Evolutionary conservation across 2,329 filamentous ascomycete genomes (phyloP).

Genomic region (Xylaria sp.): DNA sequence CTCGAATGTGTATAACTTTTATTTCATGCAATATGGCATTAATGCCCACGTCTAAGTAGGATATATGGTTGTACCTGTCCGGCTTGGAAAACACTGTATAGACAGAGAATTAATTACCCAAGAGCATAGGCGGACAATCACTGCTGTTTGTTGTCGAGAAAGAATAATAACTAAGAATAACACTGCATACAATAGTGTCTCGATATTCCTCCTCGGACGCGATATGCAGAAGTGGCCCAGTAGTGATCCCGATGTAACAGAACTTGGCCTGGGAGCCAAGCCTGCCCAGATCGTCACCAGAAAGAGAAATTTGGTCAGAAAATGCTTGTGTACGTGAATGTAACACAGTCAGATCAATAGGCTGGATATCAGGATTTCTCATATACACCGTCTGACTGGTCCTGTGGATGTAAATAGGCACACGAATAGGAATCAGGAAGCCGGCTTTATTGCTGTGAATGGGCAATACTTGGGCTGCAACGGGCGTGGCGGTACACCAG

Average conservation of each 20-base stretch:
- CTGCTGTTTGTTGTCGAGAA: not conserved
- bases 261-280: constrained; percentile 13
- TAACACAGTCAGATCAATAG: constrained; percentile 18
- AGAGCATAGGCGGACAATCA: not conserved
- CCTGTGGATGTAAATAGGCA: not conserved
- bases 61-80: constrained; percentile 18
- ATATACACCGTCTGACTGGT: constrained; percentile 23
- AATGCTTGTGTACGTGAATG: constrained; percentile 12
- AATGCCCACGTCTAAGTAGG: no score
- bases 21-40: constrained; percentile 10
- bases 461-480: constrained; percentile 19
- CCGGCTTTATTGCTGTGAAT: constrained; percentile 17
- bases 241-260: constrained; percentile 13
- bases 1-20: not conserved
- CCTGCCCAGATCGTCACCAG: constrained; percentile 8
- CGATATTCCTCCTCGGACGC: constrained; percentile 16
- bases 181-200: not conserved
- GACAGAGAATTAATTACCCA: not conserved
- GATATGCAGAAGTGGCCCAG: constrained; percentile 20
- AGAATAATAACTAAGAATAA: constrained; percentile 22
- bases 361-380: constrained; percentile 8
- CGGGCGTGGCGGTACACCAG: constrained; percentile 11
- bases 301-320: not conserved
- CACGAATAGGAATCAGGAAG: constrained; percentile 20
- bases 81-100: constrained; percentile 13